These are phyloP conservation scores for Saitozyma podzolica DNA, from an alignment of 768 basidiomycete genomes.

Conservation along the genomic window DNA sequence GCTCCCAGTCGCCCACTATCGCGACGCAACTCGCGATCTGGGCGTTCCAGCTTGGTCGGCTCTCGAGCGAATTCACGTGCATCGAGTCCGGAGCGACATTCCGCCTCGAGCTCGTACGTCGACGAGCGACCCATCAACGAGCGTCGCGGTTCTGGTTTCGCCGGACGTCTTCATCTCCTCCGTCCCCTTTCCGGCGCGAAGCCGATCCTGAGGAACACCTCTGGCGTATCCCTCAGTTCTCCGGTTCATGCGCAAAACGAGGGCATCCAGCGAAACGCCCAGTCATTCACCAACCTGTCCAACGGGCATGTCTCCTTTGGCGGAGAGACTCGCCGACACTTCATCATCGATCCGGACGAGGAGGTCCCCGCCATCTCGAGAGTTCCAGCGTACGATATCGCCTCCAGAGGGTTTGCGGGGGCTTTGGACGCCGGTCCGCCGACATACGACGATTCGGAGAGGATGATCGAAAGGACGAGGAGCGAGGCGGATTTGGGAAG, in stretches of 20 bases:
- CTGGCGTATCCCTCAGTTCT: constrained; percentile 27
- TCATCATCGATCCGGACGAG: constrained; percentile 2
- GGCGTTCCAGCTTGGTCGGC: constrained; percentile 44
- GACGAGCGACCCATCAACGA: constrained; percentile 50
- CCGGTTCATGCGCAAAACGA: constrained; percentile 2
- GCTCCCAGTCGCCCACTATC: constrained; percentile 48
- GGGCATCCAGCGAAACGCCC: constrained; percentile 21
- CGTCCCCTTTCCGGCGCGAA: constrained; percentile 26
- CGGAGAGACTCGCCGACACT: constrained; percentile 2
- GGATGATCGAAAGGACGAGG: constrained; percentile 17
- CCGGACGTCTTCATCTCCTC: constrained; percentile 43
- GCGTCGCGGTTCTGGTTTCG: constrained; percentile 31
- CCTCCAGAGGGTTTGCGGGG: constrained; percentile 83
- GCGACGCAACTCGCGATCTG: constrained; percentile 41
- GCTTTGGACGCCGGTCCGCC: constrained; percentile 80
- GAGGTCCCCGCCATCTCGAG: constrained; percentile 61
- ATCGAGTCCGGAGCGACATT: constrained; percentile 62
- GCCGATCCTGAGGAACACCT: constrained; percentile 41
- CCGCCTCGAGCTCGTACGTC: constrained; percentile 57
- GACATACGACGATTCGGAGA: constrained; percentile 74
- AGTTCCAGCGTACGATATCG: constrained; percentile 80
- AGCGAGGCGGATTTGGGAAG: constrained; percentile 17
- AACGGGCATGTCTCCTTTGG: constrained; percentile 5
- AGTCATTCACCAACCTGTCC: constrained; percentile 22
- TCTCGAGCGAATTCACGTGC: constrained; percentile 49